Base-by-base conservation (phyloP, 2,329 filamentous ascomycete genomes). In the Penicillium griseofulvum region DNA sequence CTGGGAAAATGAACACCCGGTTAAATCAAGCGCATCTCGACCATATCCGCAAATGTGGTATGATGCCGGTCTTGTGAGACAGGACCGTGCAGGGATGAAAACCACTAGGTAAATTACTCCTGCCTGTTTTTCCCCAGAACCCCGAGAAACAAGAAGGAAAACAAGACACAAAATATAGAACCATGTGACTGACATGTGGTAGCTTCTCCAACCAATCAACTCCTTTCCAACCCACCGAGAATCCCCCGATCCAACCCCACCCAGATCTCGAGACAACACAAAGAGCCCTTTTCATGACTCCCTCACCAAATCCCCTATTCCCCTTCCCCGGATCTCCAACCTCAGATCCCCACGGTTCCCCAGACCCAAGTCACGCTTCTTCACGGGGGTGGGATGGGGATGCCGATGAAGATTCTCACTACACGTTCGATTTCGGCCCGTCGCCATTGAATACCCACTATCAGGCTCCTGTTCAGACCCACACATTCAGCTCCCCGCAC, bases 321-420 rank as follows among this genome's bases (percentile, higher is more conserved):
- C 45, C 54, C 5, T 56, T 63, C 17, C 43, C 64, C 5, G 49
- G 41, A 8, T 59, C 62, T 3, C 62, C 62, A 1, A 36, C 44
- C 16, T 64, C 59, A 14, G 66, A 69, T 39, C 52, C 58, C 6
- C 61, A 58, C 52, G 56, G 55, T 8, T 68, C 67, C 5, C 66
- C 68, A 2, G 59, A 59, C 19, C 60, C 58, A 22, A 63, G 58
- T 44, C 54, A 62, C 14, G 49, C 53, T 9, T 61, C 63, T 5
- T 62, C 58, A 14, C 59, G 53, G 22, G 56, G 52, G 4, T 65
- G 65, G 57, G 65, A 67, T 22, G 48, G 48, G 1, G 68, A 68
- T 16, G 52, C 50, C 48, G 67, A 68, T 39, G 65, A 62, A 5
- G 46, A 58, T 11, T 10, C 36, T 1, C 46, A 34, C 22, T 46